Evolutionary conservation across 805 yeast genomes (phyloP), one percentile per base, ranked within the genome.

Genomic region (Yamadazyma olivae): DNA sequence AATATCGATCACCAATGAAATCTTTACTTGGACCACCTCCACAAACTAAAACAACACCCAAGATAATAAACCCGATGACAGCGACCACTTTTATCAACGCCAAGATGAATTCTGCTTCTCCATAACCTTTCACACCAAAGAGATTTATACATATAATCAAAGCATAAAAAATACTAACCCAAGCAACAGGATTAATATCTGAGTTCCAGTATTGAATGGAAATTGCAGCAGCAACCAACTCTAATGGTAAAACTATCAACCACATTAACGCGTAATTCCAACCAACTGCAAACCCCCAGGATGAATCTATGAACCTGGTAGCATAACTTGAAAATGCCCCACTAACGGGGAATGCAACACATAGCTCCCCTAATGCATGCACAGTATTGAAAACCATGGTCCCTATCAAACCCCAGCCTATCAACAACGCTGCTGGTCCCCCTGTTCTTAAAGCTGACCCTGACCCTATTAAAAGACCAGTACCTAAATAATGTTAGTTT

Each of bases 321-420:
- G 66, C 65, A 41, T 56, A 63, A 28, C 64, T 55, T n/a, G 63
- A 59, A 40, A 64, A 64, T 3, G 70, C 64, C 17, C 70, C 70
- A 35, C 47, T 65, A 43, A 55, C 63, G 30, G 60, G 70, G 53
- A 53, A 54, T 33, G 57, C 66, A 37, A 75, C 77, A 44, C 81
- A 86, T 41, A 74, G 64, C 51, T 81, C 88, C 41, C 86, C 85
- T 45, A 78, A 71, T n/a, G 80, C 74, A 39, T 72, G 75, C 46
- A 80, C 75, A 36, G 79, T 78, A 42, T 74, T 67, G 55, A 72
- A 77, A 15, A 81, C 70, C 70, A 78, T 73, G 8, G 70, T 51
- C 17, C 82, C 82, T 41, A 79, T 74, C 37, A 81, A 51, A 3
- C 70, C 63, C 57, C 77, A 79, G 6, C 81, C 83, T 25, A 80